Evolutionary conservation across 306 rosid genomes (phyloP).

Genomic region (Vigna radiata): DNA sequence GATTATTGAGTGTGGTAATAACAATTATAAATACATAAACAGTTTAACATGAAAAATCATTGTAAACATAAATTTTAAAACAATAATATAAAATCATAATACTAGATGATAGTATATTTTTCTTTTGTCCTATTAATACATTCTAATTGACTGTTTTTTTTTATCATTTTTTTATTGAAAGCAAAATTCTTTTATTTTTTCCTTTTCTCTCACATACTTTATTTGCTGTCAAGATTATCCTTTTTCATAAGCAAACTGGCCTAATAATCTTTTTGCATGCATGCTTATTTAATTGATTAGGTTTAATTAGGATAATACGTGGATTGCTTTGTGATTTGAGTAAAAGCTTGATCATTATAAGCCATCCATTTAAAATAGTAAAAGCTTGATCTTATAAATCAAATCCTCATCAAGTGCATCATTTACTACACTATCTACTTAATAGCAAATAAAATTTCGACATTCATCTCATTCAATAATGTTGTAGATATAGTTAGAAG

Average conservation of each 20-base stretch:
- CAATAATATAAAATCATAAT: not conserved
- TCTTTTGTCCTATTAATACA: too few relatives aligned
- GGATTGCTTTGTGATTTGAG: conserved; percentile 21
- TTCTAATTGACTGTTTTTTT: not conserved
- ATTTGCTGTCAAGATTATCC: not conserved
- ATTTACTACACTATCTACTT: conserved; percentile 12
- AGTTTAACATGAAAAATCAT: too few relatives aligned
- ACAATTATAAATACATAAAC: too few relatives aligned
- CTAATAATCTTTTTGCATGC: conserved; percentile 36
- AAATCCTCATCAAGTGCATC: conserved; percentile 14
- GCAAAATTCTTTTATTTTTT: not conserved
- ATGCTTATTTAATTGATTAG: conserved; percentile 1
- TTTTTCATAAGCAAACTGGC: not conserved
- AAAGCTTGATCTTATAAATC: not conserved
- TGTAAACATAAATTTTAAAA: not conserved
- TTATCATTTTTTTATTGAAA: not conserved
- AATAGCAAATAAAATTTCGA: conserved; percentile 28
- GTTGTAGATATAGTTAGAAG: conserved; percentile 1
- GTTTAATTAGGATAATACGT: not conserved
- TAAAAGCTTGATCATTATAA: not conserved
- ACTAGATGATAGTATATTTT: not conserved
- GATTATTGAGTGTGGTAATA: too few relatives aligned
- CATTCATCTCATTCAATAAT: not conserved
- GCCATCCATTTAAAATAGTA: conserved; percentile 16
- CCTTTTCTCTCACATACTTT: not conserved